Percentiles rank a stretch among this genome's conserved stretches.
These are phyloP conservation scores for Maudiozyma humilis DNA, from an alignment of 1,139 yeast species.

Conservation along the genomic window DNA sequence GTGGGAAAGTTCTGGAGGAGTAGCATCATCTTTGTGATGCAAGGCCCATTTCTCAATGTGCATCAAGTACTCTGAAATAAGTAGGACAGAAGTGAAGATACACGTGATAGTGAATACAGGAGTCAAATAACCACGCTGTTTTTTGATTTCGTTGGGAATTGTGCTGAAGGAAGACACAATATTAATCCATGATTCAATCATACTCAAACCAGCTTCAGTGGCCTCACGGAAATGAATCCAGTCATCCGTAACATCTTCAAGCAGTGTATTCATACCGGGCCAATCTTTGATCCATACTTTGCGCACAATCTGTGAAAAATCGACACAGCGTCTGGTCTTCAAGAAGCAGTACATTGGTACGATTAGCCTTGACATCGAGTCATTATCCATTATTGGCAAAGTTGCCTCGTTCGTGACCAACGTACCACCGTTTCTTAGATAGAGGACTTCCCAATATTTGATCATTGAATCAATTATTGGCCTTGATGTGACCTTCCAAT, in stretches of 20 bases:
- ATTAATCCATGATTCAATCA: slow-evolving; percentile 61
- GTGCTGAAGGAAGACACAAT: slow-evolving; percentile 43
- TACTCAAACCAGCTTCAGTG: slow-evolving; percentile 47
- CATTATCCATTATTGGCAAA: slow-evolving; percentile 40
- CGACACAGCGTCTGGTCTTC: slow-evolving; percentile 52
- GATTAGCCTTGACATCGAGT: slow-evolving; percentile 53
- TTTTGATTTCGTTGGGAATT: slow-evolving; percentile 35
- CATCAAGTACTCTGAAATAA: slow-evolving; percentile 54
- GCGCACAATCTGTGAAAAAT: slow-evolving; percentile 50
- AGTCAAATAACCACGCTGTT: slow-evolving; percentile 48
- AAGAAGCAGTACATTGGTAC: slow-evolving; percentile 58
- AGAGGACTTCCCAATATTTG: slow-evolving; percentile 59
- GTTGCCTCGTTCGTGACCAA: slow-evolving; percentile 40
- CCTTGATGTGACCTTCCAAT: slow-evolving; percentile 56
- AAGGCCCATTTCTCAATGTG: slow-evolving; percentile 47
- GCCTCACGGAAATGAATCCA: slow-evolving; percentile 45
- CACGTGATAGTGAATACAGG: slow-evolving; percentile 70
- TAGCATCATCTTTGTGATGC: slow-evolving; percentile 19
- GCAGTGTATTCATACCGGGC: slow-evolving; percentile 51
- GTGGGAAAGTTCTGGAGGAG: slow-evolving; percentile 17
- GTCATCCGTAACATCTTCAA: slow-evolving; percentile 39
- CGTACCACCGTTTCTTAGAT: slow-evolving; percentile 53
- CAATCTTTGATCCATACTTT: slow-evolving; percentile 58
- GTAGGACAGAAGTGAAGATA: slow-evolving; percentile 50
- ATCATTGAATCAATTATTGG: slow-evolving; percentile 49